Conservation (phyloP, 2,329 filamentous ascomycete species). For the Coleophoma crateriformis region DNA sequence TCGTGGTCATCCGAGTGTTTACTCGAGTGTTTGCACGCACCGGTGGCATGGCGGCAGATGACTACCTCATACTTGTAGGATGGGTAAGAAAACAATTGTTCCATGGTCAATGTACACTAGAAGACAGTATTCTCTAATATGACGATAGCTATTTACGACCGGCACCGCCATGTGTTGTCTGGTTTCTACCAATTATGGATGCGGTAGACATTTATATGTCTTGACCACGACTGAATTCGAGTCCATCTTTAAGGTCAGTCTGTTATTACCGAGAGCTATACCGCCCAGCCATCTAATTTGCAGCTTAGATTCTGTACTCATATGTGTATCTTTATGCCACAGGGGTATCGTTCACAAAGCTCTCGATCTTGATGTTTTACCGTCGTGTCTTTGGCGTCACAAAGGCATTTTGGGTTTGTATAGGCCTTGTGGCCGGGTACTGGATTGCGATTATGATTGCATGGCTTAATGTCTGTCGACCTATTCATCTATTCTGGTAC, state of each 20-base stretch:
- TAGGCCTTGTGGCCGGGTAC: constrained; percentile 21
- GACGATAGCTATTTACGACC: constrained; percentile 1
- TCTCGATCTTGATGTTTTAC: constrained; percentile 28
- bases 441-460: constrained; percentile 19
- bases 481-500: constrained; percentile 20
- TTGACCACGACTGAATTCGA: constrained; percentile 7
- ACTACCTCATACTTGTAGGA: constrained; percentile 8
- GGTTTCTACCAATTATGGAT: constrained; percentile 6
- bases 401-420: constrained; percentile 17
- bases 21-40: constrained; percentile 1
- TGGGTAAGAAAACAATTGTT: constrained; percentile 3
- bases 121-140: not conserved
- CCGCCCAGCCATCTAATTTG: not conserved
- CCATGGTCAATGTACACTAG: not conserved
- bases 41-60: constrained; percentile 6
- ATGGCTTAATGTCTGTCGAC: constrained; percentile 16
- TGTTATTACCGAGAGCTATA: not conserved
- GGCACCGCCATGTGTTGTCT: constrained; percentile 3
- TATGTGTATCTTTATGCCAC: constrained; percentile 26
- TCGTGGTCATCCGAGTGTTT: constrained; percentile 8
- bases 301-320: constrained; percentile 22
- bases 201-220: constrained; percentile 11
- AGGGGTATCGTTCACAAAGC: constrained; percentile 24
- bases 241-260: constrained; percentile 3
- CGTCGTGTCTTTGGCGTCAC: constrained; percentile 26